Base-by-base conservation (phyloP, 768 basidiomycete genomes). In the Boletus sp. region DNA sequence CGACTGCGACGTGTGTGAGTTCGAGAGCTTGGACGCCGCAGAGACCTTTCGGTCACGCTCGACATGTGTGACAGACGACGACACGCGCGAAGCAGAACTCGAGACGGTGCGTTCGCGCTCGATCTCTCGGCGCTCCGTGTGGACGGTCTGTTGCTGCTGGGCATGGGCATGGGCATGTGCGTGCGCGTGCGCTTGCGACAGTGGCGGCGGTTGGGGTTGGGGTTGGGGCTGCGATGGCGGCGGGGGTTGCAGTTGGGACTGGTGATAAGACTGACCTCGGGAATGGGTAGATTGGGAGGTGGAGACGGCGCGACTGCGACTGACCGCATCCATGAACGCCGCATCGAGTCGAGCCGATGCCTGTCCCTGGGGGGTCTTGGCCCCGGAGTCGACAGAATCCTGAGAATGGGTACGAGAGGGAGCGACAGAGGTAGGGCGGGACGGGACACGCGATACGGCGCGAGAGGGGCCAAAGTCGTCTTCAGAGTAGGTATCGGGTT, bases 401-500 rank as follows among this genome's bases (percentile, higher is more conserved):
- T 78, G 81, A 30, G 85, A 85, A 18, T 78, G 80, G 4, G 81
- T 75, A 8, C 83, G 78, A 9, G 86, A 87, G 11, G 76, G 71
- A 4, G 83, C 76, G 41, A 79, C 77, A 54, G 80, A 76, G 2
- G 78, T 74, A 8, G 77, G 75, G 40, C 76, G 75, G 46, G 79
- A 75, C 0, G 78, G 75, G 5, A 68, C 69, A 8, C 71, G 70
- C 53, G 70, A 75, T 56, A 68, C 59, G 11, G 73, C 18, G 53
- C 65, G 58, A 57, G 71, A 73, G 7, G 69, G 64, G 5, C 68
- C 70, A 54, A 68, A 71, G 55, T 89, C 87, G 55, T 90, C 89
- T 67, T 89, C 88, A 0, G 84, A 83, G 55, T 79, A 83, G 12
- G 71, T 67, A 58, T 89, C 87, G 0, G 76, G 77, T 61, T 90